Conservation (phyloP, 2,329 filamentous ascomycete genomes). For the Penicillium sp. region DNA sequence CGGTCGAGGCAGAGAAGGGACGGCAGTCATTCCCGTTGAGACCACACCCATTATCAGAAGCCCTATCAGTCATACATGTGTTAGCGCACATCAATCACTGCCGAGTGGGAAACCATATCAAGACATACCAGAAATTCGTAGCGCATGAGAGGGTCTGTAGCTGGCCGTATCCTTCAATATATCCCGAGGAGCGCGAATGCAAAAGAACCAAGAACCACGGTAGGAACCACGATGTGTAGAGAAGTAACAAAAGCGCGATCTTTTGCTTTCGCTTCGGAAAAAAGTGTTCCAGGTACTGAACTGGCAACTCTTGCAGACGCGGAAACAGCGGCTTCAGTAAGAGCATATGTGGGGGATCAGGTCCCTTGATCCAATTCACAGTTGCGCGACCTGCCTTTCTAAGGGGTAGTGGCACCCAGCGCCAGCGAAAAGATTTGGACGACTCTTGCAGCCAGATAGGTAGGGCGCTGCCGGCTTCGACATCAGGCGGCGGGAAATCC, state of each 20-base stretch:
- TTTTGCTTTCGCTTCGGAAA: constrained; percentile 56
- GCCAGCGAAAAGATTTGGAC: constrained; percentile 54
- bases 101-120: neutral
- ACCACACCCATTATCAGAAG: constrained; percentile 56
- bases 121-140: constrained; percentile 53
- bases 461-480: constrained; percentile 40
- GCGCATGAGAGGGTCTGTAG: constrained; percentile 54
- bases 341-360: constrained; percentile 53
- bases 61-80: constrained; percentile 36
- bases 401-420: constrained; percentile 55
- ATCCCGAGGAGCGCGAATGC: constrained; percentile 53
- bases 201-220: constrained; percentile 54
- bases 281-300: constrained; percentile 51
- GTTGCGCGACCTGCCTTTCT: constrained; percentile 52
- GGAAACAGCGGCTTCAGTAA: constrained; percentile 56
- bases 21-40: constrained; percentile 62
- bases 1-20: constrained; percentile 58
- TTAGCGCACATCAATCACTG: neutral
- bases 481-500: constrained; percentile 36
- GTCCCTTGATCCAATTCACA: constrained; percentile 55
- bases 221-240: constrained; percentile 56
- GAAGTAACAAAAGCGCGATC: constrained; percentile 47
- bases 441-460: constrained; percentile 57
- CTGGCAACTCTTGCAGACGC: constrained; percentile 54
- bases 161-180: constrained; percentile 56